Conservation (phyloP, 2,329 filamentous ascomycete genomes). For the Diplodia corticola region DNA sequence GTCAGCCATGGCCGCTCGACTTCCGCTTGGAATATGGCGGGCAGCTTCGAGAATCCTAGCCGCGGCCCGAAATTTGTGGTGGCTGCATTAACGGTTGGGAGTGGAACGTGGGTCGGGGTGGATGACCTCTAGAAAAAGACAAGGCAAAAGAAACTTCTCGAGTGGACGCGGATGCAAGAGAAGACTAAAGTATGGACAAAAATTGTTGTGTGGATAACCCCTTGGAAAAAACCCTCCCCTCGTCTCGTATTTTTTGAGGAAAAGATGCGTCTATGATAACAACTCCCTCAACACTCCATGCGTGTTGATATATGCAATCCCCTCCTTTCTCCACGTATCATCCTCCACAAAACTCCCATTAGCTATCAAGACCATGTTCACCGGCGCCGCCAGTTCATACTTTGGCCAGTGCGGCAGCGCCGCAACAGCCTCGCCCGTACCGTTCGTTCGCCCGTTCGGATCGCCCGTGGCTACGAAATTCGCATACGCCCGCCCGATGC, state of each 20-base stretch:
- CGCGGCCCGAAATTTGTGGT: background rate
- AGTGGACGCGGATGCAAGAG: background rate
- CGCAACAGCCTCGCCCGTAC: conserved; percentile 24
- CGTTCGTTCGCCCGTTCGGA: conserved; percentile 36
- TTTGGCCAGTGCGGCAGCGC: conserved; percentile 40
- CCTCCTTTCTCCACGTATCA: conserved; percentile 40
- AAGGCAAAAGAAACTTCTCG: background rate
- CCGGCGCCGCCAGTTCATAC: conserved; percentile 36
- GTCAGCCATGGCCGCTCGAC: background rate
- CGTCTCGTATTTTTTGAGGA: background rate
- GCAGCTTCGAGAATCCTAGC: background rate
- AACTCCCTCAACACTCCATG: conserved; percentile 22
- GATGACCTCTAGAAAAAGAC: background rate
- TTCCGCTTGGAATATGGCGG: background rate
- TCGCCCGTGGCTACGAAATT: conserved; percentile 44
- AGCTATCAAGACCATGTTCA: conserved; percentile 43
- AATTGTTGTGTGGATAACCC: too few relatives aligned
- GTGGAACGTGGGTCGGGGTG: background rate
- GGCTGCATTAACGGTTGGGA: background rate
- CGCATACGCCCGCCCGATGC: conserved; percentile 44
- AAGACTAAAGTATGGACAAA: background rate
- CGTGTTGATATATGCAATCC: conserved; percentile 40
- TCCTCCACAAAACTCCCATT: conserved; percentile 36
- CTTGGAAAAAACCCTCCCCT: too few relatives aligned
- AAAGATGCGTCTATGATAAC: background rate